Percentiles rank a stretch among this genome's conserved stretches.
These are phyloP conservation scores for Populus ilicifolia DNA, from an alignment of 345 rosid species.

Conservation along the genomic window DNA sequence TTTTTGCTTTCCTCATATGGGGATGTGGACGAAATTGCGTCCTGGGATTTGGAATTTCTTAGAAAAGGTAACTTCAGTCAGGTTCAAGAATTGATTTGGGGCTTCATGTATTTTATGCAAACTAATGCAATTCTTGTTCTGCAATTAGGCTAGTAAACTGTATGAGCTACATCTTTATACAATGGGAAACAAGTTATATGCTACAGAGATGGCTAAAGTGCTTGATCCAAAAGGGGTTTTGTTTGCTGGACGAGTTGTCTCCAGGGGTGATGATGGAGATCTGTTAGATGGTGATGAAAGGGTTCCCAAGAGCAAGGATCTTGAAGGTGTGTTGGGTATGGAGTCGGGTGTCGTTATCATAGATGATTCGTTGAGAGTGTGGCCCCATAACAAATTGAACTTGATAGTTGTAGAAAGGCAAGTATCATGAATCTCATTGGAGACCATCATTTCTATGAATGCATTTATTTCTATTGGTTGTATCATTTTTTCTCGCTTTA, in stretches of 20 bases:
- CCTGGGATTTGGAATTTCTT: constrained; percentile 96
- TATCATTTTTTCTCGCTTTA: not conserved
- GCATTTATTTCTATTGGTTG: not conserved
- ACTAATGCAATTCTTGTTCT: constrained; percentile 8
- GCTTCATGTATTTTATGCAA: constrained; percentile 1
- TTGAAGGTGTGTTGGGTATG: constrained; percentile 99
- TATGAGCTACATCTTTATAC: constrained; percentile 95
- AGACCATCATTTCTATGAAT: not conserved
- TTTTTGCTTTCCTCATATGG: constrained; percentile 88
- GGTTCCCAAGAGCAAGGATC: constrained; percentile 90
- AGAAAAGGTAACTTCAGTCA: constrained; percentile 60
- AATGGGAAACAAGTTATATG: constrained; percentile 98
- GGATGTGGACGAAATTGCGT: constrained; percentile 98
- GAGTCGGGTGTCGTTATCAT: constrained; percentile 91
- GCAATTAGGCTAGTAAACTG: constrained; percentile 75
- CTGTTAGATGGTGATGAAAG: constrained; percentile 80
- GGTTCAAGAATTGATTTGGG: not conserved
- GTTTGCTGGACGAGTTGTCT: constrained; percentile 92
- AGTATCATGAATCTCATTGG: not conserved
- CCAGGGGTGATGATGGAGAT: constrained; percentile 95
- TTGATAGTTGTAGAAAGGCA: constrained; percentile 95
- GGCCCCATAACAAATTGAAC: constrained; percentile 94
- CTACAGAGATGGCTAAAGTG: constrained; percentile 98
- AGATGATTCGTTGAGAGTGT: constrained; percentile 94
- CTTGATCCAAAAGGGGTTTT: constrained; percentile 85